Conservation (phyloP, 225 moss, liverwort and hornwort species). For the Polytrichum commune region DNA sequence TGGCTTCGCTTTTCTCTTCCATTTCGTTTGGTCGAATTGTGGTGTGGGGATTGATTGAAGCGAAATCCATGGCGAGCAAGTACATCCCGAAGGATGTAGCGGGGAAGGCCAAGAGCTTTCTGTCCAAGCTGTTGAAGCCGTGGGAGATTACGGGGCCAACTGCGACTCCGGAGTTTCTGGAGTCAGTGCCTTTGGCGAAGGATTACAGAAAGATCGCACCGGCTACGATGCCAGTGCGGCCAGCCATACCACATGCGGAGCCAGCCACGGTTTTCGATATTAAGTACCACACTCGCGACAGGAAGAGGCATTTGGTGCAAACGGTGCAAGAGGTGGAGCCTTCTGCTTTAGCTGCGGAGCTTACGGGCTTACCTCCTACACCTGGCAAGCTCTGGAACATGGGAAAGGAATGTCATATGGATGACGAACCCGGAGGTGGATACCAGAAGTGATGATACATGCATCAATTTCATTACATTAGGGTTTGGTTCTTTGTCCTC, state of each 20-base stretch:
- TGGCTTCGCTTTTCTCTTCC: no score
- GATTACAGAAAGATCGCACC: constrained; percentile 67
- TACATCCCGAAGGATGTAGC: constrained; percentile 28
- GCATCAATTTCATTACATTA: no score
- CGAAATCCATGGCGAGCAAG: constrained; percentile 37
- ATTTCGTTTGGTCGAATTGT: background rate
- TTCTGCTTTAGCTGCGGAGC: constrained; percentile 29
- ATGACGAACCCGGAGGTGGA: constrained; percentile 78
- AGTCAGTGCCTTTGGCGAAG: constrained; percentile 56
- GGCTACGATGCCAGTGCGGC: constrained; percentile 64
- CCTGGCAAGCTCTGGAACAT: constrained; percentile 57
- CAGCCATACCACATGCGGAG: constrained; percentile 73
- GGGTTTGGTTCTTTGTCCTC: no score
- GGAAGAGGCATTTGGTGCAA: constrained; percentile 39
- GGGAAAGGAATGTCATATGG: constrained; percentile 55
- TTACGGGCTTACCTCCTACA: constrained; percentile 54
- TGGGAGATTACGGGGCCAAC: constrained; percentile 88
- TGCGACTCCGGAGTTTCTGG: constrained; percentile 56
- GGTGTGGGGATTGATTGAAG: background rate
- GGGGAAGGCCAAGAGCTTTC: constrained; percentile 33
- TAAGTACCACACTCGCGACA: constrained; percentile 82
- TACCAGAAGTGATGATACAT: constrained; percentile 65
- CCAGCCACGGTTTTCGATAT: constrained; percentile 79
- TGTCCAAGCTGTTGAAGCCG: constrained; percentile 50
- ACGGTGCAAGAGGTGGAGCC: constrained; percentile 58